A percentile compares a stretch with the other conserved stretches of the same genome.
These are phyloP conservation scores for Vaccinium corymbosum DNA, from an alignment of 148 eudicot genomes.

Conservation along the genomic window DNA sequence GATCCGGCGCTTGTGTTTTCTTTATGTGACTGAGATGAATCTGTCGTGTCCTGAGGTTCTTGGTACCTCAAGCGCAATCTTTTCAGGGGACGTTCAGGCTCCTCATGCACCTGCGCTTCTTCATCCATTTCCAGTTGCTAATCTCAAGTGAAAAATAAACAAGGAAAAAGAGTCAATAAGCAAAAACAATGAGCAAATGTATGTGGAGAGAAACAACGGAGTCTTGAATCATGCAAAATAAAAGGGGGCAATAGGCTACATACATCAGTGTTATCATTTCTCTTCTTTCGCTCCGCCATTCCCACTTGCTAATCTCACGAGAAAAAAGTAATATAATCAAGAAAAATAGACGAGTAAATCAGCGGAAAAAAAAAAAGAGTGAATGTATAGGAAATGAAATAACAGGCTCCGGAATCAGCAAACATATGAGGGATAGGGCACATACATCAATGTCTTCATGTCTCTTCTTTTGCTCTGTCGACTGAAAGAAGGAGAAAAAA, in stretches of 20 bases:
- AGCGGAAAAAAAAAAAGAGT: background rate
- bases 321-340: background rate
- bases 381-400: background rate
- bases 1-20: conserved; percentile 21
- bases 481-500: conserved; percentile 29
- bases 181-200: background rate
- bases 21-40: conserved; percentile 11
- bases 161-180: background rate
- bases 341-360: background rate
- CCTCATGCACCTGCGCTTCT: conserved; percentile 42
- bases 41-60: conserved; percentile 26
- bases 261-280: conserved; percentile 35
- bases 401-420: background rate
- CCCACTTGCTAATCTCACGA: background rate
- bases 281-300: conserved; percentile 31
- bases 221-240: background rate
- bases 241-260: conserved; percentile 21
- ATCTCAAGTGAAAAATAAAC: background rate
- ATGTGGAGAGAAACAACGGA: background rate
- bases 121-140: conserved; percentile 44
- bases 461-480: conserved; percentile 29
- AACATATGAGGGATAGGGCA: conserved; percentile 17
- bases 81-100: conserved; percentile 76
- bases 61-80: conserved; percentile 54
- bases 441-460: conserved; percentile 37